These are phyloP conservation scores for Fusarium illudens DNA, from an alignment of 2,329 filamentous ascomycete genomes.

Conservation along the genomic window DNA sequence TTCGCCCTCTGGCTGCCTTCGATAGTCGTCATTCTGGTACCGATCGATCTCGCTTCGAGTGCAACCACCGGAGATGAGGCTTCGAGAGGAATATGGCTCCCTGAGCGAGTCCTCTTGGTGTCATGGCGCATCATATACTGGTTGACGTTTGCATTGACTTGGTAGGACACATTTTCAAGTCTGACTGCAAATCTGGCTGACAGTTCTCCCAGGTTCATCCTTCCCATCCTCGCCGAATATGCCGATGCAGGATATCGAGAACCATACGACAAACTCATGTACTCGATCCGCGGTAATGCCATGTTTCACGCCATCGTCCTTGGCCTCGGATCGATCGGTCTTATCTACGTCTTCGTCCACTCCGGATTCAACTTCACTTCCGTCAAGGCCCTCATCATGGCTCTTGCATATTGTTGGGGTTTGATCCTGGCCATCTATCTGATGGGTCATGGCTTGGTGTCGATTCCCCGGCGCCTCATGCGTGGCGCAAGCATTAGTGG, in stretches of 20 bases:
- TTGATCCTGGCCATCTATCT: slow-evolving; percentile 91
- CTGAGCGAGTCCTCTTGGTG: slow-evolving; percentile 78
- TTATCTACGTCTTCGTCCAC: slow-evolving; percentile 84
- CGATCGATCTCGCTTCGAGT: slow-evolving; percentile 92
- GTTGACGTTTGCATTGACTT: slow-evolving; percentile 94
- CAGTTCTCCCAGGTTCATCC: slow-evolving; percentile 72
- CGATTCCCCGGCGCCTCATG: slow-evolving; percentile 83
- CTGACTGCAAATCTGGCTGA: slow-evolving; percentile 21
- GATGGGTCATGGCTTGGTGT: slow-evolving; percentile 96
- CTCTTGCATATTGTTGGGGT: slow-evolving; percentile 93
- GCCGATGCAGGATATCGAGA: slow-evolving; percentile 93
- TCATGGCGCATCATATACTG: slow-evolving; percentile 97
- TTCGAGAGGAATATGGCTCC: slow-evolving; percentile 86
- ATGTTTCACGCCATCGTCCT: slow-evolving; percentile 87
- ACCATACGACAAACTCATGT: slow-evolving; percentile 79
- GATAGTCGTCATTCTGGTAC: slow-evolving; percentile 89
- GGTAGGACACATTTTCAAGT: slow-evolving; percentile 61
- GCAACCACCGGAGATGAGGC: slow-evolving; percentile 75
- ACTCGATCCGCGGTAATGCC: slow-evolving; percentile 87
- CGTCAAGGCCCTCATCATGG: slow-evolving; percentile 89
- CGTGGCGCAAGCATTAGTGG: slow-evolving; percentile 80
- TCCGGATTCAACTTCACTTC: slow-evolving; percentile 77
- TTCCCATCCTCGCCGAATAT: slow-evolving; percentile 93
- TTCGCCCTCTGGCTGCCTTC: slow-evolving; percentile 93
- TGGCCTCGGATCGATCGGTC: slow-evolving; percentile 72